These are phyloP conservation scores for Lichina pygmaea DNA, from an alignment of 495 filamentous ascomycete species.

Conservation along the genomic window DNA sequence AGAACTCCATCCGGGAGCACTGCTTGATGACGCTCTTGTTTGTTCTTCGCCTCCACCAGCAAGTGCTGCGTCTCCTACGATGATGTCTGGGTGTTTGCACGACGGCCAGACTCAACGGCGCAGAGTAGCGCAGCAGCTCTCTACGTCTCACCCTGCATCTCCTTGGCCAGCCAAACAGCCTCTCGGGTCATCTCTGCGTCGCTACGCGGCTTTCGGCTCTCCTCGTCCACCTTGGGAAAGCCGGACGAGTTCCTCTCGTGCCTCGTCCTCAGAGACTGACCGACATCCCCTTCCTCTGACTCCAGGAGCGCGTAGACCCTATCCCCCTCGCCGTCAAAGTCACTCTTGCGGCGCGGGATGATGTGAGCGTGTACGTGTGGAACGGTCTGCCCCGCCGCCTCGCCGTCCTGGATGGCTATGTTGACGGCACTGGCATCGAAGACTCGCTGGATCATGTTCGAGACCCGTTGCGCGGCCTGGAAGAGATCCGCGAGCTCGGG, in stretches of 20 bases:
- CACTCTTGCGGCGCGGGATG: slow-evolving; percentile 41
- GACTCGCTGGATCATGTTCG: slow-evolving; percentile 46
- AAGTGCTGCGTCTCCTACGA: too few relatives aligned
- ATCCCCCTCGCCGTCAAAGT: slow-evolving; percentile 31
- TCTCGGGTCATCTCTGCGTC: slow-evolving; percentile 59
- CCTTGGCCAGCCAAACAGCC: slow-evolving; percentile 32
- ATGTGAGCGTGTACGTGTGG: slow-evolving; percentile 84
- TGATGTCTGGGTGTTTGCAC: too few relatives aligned
- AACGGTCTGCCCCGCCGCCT: slow-evolving; percentile 70
- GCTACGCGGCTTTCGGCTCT: slow-evolving; percentile 35
- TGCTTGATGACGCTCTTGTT: too few relatives aligned
- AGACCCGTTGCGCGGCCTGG: slow-evolving; percentile 52
- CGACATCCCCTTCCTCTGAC: slow-evolving; percentile 52
- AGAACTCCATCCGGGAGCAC: too few relatives aligned
- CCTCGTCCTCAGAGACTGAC: slow-evolving; percentile 20
- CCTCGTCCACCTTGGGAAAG: slow-evolving; percentile 30
- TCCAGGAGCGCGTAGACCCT: slow-evolving; percentile 61
- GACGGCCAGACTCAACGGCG: too few relatives aligned
- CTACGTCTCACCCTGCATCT: slow-evolving; percentile 16
- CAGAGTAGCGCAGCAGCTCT: too few relatives aligned
- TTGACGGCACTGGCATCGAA: slow-evolving; percentile 49
- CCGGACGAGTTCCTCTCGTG: slow-evolving; percentile 5
- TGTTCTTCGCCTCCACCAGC: too few relatives aligned
- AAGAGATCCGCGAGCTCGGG: slow-evolving; percentile 68
- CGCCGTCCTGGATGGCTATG: slow-evolving; percentile 79